phyloP scores from a whole-genome alignment of 345 rosid species.

The Populus davidiana region DNA sequence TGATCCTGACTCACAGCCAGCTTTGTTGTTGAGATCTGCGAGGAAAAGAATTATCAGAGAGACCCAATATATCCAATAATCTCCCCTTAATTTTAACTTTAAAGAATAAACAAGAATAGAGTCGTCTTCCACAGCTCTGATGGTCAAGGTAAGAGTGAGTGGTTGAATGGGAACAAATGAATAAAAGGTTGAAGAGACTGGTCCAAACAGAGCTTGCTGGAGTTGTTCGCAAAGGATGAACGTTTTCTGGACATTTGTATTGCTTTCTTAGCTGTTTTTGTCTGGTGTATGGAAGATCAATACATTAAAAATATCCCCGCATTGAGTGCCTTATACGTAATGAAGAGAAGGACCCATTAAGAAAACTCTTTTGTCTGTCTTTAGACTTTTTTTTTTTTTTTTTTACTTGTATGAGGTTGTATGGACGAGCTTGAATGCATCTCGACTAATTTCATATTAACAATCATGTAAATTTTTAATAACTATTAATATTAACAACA shows the following conservation, averaged over 20 bases:
- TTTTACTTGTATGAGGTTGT: no score
- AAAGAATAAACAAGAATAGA: neutral
- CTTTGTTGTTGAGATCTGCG: neutral
- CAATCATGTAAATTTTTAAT: no score
- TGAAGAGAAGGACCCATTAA: no score
- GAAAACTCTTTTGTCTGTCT: no score
- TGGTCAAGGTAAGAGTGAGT: neutral
- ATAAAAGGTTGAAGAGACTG: neutral
- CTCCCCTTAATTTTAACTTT: neutral
- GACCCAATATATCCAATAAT: neutral
- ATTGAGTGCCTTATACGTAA: neutral
- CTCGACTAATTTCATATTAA: no score
- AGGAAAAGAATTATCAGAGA: neutral
- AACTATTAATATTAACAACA: no score
- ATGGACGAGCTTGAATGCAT: no score
- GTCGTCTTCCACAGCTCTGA: neutral
- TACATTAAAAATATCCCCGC: neutral
- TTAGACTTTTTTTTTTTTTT: no score
- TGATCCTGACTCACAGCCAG: neutral
- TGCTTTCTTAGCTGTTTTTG: neutral
- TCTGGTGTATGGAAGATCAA: neutral
- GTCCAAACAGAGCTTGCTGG: neutral
- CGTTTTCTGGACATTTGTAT: neutral
- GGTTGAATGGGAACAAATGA: neutral
- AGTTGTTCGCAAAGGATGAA: neutral